These are phyloP conservation scores for Lecanicillium sp. DNA, from an alignment of 2,329 filamentous ascomycete genomes.

Conservation along the genomic window DNA sequence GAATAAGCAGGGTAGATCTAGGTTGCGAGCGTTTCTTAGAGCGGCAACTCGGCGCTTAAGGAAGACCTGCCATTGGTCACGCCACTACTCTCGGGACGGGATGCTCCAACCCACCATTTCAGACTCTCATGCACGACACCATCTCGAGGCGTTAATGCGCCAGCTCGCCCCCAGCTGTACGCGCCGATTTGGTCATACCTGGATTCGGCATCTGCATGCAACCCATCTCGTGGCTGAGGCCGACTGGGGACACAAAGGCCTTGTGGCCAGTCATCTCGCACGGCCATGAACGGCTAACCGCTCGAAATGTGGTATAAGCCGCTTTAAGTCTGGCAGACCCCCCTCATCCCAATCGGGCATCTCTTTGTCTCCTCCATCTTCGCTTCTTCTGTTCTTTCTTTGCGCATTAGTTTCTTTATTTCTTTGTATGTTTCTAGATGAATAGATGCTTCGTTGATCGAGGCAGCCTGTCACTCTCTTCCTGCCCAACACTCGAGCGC, in stretches of 20 bases:
- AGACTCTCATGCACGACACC: too few relatives aligned
- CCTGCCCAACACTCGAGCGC: slow-evolving; percentile 20
- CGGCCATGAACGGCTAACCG: background rate
- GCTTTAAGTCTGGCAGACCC: slow-evolving; percentile 12
- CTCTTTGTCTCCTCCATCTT: slow-evolving; percentile 19
- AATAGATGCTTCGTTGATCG: slow-evolving; percentile 34
- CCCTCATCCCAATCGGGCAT: slow-evolving; percentile 10
- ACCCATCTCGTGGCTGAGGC: slow-evolving; percentile 19
- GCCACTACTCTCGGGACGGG: too few relatives aligned
- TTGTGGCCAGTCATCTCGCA: too few relatives aligned
- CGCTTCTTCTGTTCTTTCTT: slow-evolving; percentile 20
- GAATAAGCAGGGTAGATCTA: too few relatives aligned
- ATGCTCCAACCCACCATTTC: too few relatives aligned
- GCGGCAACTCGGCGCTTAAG: too few relatives aligned
- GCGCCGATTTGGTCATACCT: too few relatives aligned
- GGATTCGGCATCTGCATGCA: slow-evolving; percentile 12
- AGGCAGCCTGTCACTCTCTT: slow-evolving; percentile 32
- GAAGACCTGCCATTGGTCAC: too few relatives aligned
- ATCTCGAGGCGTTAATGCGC: too few relatives aligned
- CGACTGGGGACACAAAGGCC: slow-evolving; percentile 2
- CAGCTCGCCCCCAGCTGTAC: too few relatives aligned
- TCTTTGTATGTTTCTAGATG: slow-evolving; percentile 16
- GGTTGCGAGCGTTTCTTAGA: too few relatives aligned
- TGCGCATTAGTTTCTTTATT: slow-evolving; percentile 6
- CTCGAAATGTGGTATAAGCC: background rate